These are phyloP conservation scores for Lenwebbia sp. DNA, from an alignment of 345 rosid species.

Conservation along the genomic window DNA sequence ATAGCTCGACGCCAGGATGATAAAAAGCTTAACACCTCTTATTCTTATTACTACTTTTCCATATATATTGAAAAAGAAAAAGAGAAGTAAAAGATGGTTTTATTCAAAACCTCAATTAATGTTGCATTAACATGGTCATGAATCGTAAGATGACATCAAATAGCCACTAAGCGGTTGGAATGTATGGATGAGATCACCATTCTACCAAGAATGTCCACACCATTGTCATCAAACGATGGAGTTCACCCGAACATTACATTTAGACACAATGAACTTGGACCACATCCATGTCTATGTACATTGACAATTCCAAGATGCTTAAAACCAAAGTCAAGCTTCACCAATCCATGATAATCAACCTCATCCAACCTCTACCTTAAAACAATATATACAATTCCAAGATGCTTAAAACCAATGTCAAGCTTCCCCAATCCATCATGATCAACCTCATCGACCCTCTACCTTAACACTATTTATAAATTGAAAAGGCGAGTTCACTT, in stretches of 20 bases:
- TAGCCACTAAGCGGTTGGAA: not conserved
- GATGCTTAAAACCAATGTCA: not conserved
- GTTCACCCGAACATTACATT: not conserved
- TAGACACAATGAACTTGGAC: not conserved
- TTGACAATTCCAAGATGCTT: not conserved
- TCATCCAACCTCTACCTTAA: not conserved
- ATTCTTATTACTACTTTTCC: no score
- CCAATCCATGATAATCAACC: not conserved
- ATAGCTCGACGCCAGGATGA: no score
- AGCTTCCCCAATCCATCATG: not conserved
- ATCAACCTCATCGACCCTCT: not conserved
- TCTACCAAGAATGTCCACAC: not conserved
- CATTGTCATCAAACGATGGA: not conserved
- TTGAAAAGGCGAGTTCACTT: not conserved
- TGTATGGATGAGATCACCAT: not conserved
- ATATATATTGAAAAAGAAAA: no score
- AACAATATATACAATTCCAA: not conserved
- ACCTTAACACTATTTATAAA: not conserved
- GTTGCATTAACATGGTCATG: not conserved
- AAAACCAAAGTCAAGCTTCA: not conserved
- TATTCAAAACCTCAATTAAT: no score
- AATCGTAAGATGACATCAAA: not conserved
- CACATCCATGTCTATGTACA: not conserved
- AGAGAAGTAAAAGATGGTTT: no score
- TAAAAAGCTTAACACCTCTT: no score